Base-by-base conservation (phyloP, 371 early-diverging fungal genomes). In the Synchytrium microbalum region DNA sequence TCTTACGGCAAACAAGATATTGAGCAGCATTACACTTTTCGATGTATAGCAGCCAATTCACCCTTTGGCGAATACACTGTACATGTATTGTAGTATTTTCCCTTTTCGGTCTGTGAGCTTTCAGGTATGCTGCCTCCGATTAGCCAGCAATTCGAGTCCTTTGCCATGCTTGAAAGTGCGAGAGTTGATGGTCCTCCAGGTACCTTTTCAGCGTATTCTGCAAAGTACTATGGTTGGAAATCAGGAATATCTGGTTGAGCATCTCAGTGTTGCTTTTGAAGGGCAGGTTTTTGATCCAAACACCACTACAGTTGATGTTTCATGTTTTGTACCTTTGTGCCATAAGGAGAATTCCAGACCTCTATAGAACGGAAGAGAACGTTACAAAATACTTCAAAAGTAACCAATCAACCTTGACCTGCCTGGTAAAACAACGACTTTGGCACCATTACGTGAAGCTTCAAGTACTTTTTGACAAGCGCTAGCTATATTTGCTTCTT, bases 41-140 rank as follows among this genome's bases (percentile, higher is more conserved):
- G 69, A 60, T 79, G 76, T 19, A 70, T 67, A 0, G 38, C 75
- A 26, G 76, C 16, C 10, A 69, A 66, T 23, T 69, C 70, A 60
- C 96, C 97, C 32, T 74, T 65, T 0, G 91, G 91, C 64, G 85
- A 77, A 79, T 88, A 96, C 2, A 93, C 84, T 0, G 94, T 92
- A 63, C 92, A 86, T 3, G 96, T 95, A 72, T 97, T 97, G 79
- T 83, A 95, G 29, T 90, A 77, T 32, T 85, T 85, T 55, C 75
- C 81, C 46, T 76, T 78, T 0, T 60, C 64, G 25, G 74, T 67
- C 24, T 16, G 58, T 55, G n/a, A 27, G 26, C 28, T 19, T 72
- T 96, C 98, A 1, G 98, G 96, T 66, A 97, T 90, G 0, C 94
- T 92, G 5, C 97, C 95, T 32, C 84, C 89, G 71, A 93, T 81